These are phyloP conservation scores for Santalum album DNA, from an alignment of 164 flowering plant genomes.

Conservation along the genomic window DNA sequence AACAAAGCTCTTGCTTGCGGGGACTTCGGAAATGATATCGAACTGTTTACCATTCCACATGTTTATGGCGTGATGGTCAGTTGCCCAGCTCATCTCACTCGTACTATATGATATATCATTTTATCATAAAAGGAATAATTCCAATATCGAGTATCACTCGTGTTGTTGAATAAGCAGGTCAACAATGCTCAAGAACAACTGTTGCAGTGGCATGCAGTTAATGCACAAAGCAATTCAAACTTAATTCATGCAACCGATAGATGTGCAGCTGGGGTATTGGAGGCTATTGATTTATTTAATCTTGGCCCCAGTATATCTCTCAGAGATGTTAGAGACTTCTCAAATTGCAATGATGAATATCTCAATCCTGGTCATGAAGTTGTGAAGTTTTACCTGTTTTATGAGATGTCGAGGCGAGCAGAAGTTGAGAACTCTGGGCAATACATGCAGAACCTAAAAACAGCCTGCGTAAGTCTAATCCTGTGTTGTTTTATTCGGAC, in stretches of 20 bases:
- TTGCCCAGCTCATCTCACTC: slow-evolving; percentile 4
- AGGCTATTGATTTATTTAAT: slow-evolving; percentile 39
- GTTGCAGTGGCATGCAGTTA: slow-evolving; percentile 39
- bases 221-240: slow-evolving; percentile 32
- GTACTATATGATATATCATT: too few species aligned
- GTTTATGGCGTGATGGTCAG: slow-evolving; percentile 60
- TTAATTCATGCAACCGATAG: slow-evolving; percentile 45
- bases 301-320: slow-evolving; percentile 44
- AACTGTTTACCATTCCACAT: slow-evolving; percentile 41
- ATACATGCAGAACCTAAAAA: slow-evolving; percentile 21
- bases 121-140: too few species aligned
- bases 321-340: slow-evolving; percentile 28
- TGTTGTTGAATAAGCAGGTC: slow-evolving; percentile 23
- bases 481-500: too few species aligned
- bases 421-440: slow-evolving; percentile 35
- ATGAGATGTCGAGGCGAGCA: slow-evolving; percentile 43
- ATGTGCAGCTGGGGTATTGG: slow-evolving; percentile 50
- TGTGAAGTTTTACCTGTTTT: slow-evolving; percentile 38
- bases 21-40: slow-evolving; percentile 69
- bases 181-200: slow-evolving; percentile 53
- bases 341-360: slow-evolving; percentile 17
- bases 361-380: slow-evolving; percentile 32
- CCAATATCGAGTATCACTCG: background rate
- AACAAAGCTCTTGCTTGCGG: slow-evolving; percentile 50
- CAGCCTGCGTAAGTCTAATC: slow-evolving; percentile 28